Base-by-base conservation (phyloP, 805 yeast genomes). In the Saccharomycopsis schoenii region DNA sequence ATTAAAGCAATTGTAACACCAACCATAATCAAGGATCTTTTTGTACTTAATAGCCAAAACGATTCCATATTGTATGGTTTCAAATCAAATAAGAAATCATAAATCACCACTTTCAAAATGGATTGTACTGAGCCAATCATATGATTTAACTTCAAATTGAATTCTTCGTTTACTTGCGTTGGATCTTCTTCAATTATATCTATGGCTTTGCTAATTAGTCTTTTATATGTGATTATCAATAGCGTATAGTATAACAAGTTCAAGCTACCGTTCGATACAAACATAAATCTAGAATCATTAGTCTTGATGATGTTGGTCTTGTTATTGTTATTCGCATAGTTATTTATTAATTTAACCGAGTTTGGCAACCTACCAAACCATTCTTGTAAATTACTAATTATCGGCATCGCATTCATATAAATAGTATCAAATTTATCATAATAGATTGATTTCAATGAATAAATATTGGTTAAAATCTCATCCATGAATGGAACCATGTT, bases 311-410 rank as follows among this genome's bases (percentile, higher is more conserved):
- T 55, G 11, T 41, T 41, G 36, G 58, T 24, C 17, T 25, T 43
- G 25, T 21, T 42, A 14, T 39, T 37, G 15, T 57, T 37, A 14
- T 43, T 47, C 12, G 55, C 15, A 15, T 17, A 12, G 15, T 21
- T 34, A 21, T 57, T 25, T 4, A 36, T 62, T 36, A 62, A 56
- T 40, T 57, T 56, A 15, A 60, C 34, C 12, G 29, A 17, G 8
- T 57, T 19, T 0, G 72, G 70, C 25, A 69, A 59, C 4, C 61
- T 42, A 2, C 62, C 34, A 43, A 67, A 68, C 72, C 72, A 69
- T 14, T 64, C 62, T 41, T 61, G 60, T 54, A 69, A 57, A 21
- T 65, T 61, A 5, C 60, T 43, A 47, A 66, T 41, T 19, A 69
- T 60, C 3, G 58, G 57, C 4, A 58, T 39, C 4, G 64, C 56